These are phyloP conservation scores for Hura crepitans DNA, from an alignment of 441 rosid genomes.

Conservation along the genomic window DNA sequence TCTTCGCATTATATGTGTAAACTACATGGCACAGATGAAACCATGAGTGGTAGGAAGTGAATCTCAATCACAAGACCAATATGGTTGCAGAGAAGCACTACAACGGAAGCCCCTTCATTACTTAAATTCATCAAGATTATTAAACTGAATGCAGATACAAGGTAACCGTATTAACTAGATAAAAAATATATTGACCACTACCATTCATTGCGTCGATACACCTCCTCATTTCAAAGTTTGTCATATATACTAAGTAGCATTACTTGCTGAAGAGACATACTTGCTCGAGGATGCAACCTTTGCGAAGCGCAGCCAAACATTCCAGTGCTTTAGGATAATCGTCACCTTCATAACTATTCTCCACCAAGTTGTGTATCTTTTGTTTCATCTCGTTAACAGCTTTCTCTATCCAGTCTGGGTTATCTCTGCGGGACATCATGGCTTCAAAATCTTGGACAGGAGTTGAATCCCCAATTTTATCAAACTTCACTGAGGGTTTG, in stretches of 20 bases:
- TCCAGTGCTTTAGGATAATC: constrained; percentile 47
- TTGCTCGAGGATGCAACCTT: constrained; percentile 83
- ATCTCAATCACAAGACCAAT: background rate
- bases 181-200: background rate
- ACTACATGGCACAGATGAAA: background rate
- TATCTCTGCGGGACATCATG: constrained; percentile 78
- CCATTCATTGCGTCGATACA: background rate
- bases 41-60: background rate
- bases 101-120: background rate
- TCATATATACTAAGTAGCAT: background rate
- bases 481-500: constrained; percentile 28
- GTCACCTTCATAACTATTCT: constrained; percentile 35
- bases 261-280: constrained; percentile 34
- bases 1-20: background rate
- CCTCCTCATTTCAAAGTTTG: background rate
- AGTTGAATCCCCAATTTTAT: constrained; percentile 52
- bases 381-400: constrained; percentile 64
- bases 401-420: constrained; percentile 52
- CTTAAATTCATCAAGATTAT: background rate
- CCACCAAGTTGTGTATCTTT: constrained; percentile 44
- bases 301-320: constrained; percentile 64
- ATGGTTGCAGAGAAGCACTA: background rate
- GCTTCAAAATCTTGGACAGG: constrained; percentile 81
- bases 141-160: background rate
- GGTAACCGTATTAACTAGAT: background rate